Base-by-base conservation (phyloP, 2,329 filamentous ascomycete species). In the Ophiostoma himal-ulmi region DNA sequence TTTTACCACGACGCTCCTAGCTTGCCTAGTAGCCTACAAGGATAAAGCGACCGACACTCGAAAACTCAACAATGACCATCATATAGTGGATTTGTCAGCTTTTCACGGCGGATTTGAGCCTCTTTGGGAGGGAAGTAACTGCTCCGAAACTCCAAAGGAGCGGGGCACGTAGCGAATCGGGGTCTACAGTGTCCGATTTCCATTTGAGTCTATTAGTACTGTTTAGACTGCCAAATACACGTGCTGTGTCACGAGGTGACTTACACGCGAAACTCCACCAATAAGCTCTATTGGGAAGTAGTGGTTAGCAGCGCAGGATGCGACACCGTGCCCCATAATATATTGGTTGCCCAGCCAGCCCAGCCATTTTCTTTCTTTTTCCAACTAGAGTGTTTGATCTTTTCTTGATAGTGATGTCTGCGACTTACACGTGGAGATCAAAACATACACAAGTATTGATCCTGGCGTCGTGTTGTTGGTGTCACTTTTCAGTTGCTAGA, bases 301-400 rank as follows among this genome's bases (percentile, higher is more conserved):
- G 34, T 64, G 60, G 34, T 64, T 37, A 34, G 60, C 17, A 7
- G 14, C 17, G 44, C 44, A 20, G 37, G 44, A 48, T 48, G 17
- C 20, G 17, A n/a, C 17, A 17, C 22, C n/a, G 17, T 26, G 57
- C 22, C 48, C 67, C 67, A 62, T 26, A 20, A 13, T 20, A 57
- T 1, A 5, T 5, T 22, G 62, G 64, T 72, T 68, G 67, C 68
- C 70, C 70, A 71, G 70, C 68, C 70, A 69, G 64, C 68, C 68
- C 62, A 69, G 48, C 67, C 67, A 71, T 39, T 65, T 65, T 22
- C 8, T 65, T 65, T 39, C 14, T 30, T 30, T 65, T 65, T 7
- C 8, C 22, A 13, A 14, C 22, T n/a, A 17, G 7, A 14, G 6
- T 37, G 36, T 39, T 39, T 39, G 17, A 22, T 13, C 10, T 65